phyloP scores from a whole-genome alignment of 1,139 yeast species.

The Saccharomyces pastorianus region DNA sequence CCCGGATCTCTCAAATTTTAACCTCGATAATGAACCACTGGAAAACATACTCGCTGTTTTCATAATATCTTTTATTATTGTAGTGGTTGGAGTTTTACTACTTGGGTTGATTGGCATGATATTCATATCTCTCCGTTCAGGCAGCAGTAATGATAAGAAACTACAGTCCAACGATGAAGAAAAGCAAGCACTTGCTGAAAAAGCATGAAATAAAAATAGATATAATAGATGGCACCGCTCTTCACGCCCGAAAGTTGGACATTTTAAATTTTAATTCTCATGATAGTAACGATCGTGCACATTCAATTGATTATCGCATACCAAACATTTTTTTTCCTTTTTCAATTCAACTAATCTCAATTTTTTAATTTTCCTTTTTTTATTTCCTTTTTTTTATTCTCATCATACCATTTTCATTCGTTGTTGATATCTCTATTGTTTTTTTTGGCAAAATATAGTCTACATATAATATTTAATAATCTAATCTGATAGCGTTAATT shows the following conservation, averaged over 20 bases:
- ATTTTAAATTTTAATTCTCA: neutral
- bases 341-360: neutral
- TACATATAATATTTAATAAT: neutral
- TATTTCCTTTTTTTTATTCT: neutral
- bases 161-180: conserved; percentile 10
- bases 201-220: neutral
- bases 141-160: conserved; percentile 6
- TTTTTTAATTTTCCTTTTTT: neutral
- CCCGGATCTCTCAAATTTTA: neutral
- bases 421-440: neutral
- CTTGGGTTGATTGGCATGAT: conserved; percentile 11
- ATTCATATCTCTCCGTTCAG: conserved; percentile 7
- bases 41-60: conserved; percentile 10
- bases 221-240: neutral
- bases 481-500: neutral
- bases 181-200: conserved; percentile 6
- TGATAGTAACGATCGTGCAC: neutral
- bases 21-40: conserved; percentile 6
- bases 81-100: conserved; percentile 11
- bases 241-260: neutral
- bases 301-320: neutral
- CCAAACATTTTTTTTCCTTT: neutral
- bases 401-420: neutral
- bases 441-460: neutral
- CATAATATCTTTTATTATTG: conserved; percentile 13